Evolutionary conservation across 768 basidiomycete genomes (phyloP), one percentile per base, ranked within the genome.

Genomic region (Amanita inopinata): DNA sequence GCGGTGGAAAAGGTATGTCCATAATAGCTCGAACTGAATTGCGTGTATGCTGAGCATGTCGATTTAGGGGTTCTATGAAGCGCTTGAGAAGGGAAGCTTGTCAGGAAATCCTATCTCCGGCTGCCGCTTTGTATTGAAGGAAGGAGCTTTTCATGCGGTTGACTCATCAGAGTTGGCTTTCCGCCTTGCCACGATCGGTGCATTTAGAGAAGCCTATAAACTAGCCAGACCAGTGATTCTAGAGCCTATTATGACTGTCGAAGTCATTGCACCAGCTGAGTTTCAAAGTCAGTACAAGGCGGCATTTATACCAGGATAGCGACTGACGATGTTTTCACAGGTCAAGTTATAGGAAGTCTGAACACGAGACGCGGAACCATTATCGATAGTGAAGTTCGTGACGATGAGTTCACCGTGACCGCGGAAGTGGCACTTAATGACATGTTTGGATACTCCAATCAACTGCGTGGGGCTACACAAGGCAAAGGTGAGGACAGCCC

Each of bases 241-340:
- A 30, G 94, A 99, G 58, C 94, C 94, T n/a, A 83, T 98, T 63
- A 99, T 99, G 94, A 87, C 77, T 11, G 94, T 99, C 27, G 94
- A 99, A 55, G 89, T 98, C 19, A 83, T 97, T 28, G 93, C 94
- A 0, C 96, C 96, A 2, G 71, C 77, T 9, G 96, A 99, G 57
- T 99, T 98, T 74, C 96, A 99, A 61, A 84, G 85, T 73, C 58
- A 39, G 69, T 65, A 15, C 39, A n/a, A n/a, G n/a, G n/a, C n/a
- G n/a, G n/a, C 11, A 14, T 31, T 15, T 25, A 8, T 9, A 30
- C 14, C 30, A 15, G 12, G 30, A 18, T 24, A 8, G 31, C 15
- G 9, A 5, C 19, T 15, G 4, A 3, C 19, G 32, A 30, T 19
- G 11, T 46, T 9, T 48, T 5, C 33, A 11, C 28, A 84, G 84